Evolutionary conservation across 768 basidiomycete species (phyloP), one percentile per base, ranked within the genome.

Genomic region (Russula sp.): DNA sequence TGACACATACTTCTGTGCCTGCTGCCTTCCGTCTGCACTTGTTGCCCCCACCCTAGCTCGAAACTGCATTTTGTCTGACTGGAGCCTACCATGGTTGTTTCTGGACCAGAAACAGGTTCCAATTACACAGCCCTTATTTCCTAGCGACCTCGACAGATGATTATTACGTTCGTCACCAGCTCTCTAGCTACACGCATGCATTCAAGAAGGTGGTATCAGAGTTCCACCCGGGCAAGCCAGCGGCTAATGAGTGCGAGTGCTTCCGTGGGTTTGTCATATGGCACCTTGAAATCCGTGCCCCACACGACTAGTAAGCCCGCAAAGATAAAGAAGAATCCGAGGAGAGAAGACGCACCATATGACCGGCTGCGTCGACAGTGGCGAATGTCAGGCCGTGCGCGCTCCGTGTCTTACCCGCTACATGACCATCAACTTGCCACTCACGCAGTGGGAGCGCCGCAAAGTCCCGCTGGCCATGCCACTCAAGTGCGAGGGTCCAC

Each of bases 311-410:
- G 20, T 25, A 16, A 34, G 52, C 32, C 7, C 5, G n/a, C 11
- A 52, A 38, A 38, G n/a, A 43, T 29, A 29, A 41, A 29, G 34
- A 22, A 38, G 13, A 32, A 41, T 14, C 8, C 13, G 34, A 7
- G 35, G 16, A 22, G 22, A 22, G n/a, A 34, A 22, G 38, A 38
- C 66, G 46, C 43, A 85, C 86, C 85, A 87, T 86, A 74, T 90
- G 88, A n/a, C 88, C 88, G n/a, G 86, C 88, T 10, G 78, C 84
- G 43, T 78, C 72, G 47, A 88, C 74, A 0, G 81, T 85, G 7
- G 78, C 80, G 70, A 83, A 88, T 11, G 84, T 87, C 56, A 92
- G 72, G 9, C 80, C 80, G 6, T 76, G 78, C 29, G 76, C 77
- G 50, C 74, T 77, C 66, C 83, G 80, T 39, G 80, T 82, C 65